Evolutionary conservation across 805 yeast genomes (phyloP), one percentile per base, ranked within the genome.

Genomic region (Metschnikowia similis): DNA sequence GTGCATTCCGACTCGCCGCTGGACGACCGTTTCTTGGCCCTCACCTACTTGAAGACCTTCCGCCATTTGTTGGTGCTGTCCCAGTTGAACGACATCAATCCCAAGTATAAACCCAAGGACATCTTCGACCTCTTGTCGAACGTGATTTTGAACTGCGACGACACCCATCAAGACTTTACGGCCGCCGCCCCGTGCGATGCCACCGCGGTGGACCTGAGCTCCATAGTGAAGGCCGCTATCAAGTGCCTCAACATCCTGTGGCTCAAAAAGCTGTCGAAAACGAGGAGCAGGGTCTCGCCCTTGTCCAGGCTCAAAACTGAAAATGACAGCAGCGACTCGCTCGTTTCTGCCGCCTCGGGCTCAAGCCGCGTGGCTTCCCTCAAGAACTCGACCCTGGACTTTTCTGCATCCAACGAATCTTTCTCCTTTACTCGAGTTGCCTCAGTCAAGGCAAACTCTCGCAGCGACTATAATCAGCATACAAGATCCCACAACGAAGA

Each of bases 11-110:
- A 52, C 9, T 51, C 43, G 6, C 80, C 81, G 35, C 85, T 77
- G 50, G 67, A 77, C 8, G 84, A 84, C 60, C 81, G 89, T 9
- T 53, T 66, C 17, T 54, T 73, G 34, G 62, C 69, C 6, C 54
- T 71, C 28, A 67, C 75, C 2, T 89, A 85, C 59, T 67, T 91
- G 38, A 75, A 94, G 49, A 89, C 90, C 2, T 58, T 92, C 30
- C 75, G 81, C 54, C 96, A 95, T 1, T 66, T 91, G 59, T 65
- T 91, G 31, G 71, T 78, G 50, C 82, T 82, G 57, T 78, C 92
- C 0, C 87, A 85, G 57, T 68, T 89, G 48, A 55, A 49, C 27
- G 74, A 72, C 17, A 63, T 75, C 11, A 65, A 66, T 1, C 77
- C 81, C 2, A 72, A 72, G 8, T 88, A 89, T 65, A 85, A 87